Base-by-base conservation (phyloP, 768 basidiomycete species). In the Phaffia tasmanica region DNA sequence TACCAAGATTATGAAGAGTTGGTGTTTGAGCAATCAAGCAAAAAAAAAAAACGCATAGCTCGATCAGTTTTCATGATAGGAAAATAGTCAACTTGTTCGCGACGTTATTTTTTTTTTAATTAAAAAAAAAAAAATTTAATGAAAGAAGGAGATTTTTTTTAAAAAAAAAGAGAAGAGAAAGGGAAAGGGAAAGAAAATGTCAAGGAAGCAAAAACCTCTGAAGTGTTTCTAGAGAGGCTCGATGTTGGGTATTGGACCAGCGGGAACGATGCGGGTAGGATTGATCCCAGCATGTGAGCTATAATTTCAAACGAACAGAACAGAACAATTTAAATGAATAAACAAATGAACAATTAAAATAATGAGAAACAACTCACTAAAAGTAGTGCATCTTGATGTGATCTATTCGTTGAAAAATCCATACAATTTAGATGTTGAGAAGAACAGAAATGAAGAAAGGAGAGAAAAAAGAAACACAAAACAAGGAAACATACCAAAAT, bases 241-340 rank as follows among this genome's bases (percentile, higher is more conserved):
- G 59, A 94, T 84, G 71, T 83, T 72, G 1, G 85, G 86, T 62
- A 82, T 75, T 0, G 89, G 90, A 0, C 90, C 90, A 7, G 81
- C 76, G 2, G 89, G 85, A 4, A 94, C 84, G 71, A 93, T 77
- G 55, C 86, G 82, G 7, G 83, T 81, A 7, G 72, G 66, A 64
- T 64, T 67, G 68, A 65, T 68, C 46, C 63, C 63, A 21, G 70
- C 60, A 71, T 76, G 76, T 1, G 75, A 76, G 60, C 72, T 74
- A 69, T 72, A 73, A 69, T 42, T 5, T 42, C 35, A n/a, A 30
- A 18, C 8, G 53, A n/a, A 5, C 53, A 54, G 7, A 8, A 16
- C 30, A 46, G 42, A 19, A 46, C 8, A 35, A 21, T 23, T 25
- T 2, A 16, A 16, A 4, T 54, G 59, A 35, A 47, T n/a, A 42